Evolutionary conservation across 768 basidiomycete genomes (phyloP).

Genomic region (Boletus subparvulus): DNA sequence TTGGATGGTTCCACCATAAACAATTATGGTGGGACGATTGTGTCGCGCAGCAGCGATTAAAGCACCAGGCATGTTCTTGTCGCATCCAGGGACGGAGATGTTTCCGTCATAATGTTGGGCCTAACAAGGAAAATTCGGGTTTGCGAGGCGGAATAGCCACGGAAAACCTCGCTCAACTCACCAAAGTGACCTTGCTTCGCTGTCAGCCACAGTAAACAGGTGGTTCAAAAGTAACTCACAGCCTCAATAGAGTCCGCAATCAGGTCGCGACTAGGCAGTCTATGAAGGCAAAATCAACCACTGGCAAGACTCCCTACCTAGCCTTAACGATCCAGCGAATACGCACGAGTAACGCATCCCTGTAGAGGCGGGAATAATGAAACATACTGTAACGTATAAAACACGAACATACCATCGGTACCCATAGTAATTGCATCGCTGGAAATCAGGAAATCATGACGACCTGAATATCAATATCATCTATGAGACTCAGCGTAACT

Average conservation of each 20-base stretch:
- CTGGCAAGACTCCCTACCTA: not conserved
- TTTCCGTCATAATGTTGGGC: slow-evolving; percentile 89
- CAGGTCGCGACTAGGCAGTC: slow-evolving; percentile 82
- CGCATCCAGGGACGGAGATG: slow-evolving; percentile 84
- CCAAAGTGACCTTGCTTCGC: slow-evolving; percentile 52
- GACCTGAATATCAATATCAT: not conserved
- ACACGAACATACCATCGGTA: slow-evolving; percentile 62
- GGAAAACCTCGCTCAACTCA: slow-evolving; percentile 22
- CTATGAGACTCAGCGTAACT: not conserved
- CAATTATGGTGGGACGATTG: slow-evolving; percentile 84
- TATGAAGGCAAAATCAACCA: slow-evolving; percentile 26
- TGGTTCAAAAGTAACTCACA: slow-evolving; percentile 37
- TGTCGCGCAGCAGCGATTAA: slow-evolving; percentile 84
- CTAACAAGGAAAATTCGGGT: slow-evolving; percentile 34
- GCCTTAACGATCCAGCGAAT: not conserved
- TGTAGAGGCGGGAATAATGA: slow-evolving; percentile 27
- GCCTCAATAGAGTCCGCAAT: slow-evolving; percentile 91
- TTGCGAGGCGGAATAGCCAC: not conserved
- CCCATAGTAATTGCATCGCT: slow-evolving; percentile 92
- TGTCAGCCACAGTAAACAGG: slow-evolving; percentile 6
- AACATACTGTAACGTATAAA: not conserved
- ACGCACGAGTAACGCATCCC: slow-evolving; percentile 88
- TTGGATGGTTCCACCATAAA: slow-evolving; percentile 86
- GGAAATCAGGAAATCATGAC: not conserved
- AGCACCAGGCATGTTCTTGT: slow-evolving; percentile 93